Evolutionary conservation across 306 rosid species (phyloP).

Genomic region (Mimosa pudica): DNA sequence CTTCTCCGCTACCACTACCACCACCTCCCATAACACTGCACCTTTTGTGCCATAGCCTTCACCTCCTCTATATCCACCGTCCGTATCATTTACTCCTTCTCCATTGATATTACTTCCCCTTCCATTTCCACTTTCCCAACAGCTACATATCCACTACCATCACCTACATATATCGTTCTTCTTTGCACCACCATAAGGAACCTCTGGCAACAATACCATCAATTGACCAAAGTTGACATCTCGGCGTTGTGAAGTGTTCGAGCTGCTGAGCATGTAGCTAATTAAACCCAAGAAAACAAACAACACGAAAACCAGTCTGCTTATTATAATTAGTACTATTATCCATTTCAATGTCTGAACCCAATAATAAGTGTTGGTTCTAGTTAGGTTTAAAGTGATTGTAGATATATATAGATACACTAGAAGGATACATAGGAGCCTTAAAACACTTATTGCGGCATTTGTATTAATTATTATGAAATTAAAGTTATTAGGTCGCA

Average conservation of each 20-base stretch:
- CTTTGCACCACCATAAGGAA: conserved; percentile 28
- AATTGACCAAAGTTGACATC: conserved; percentile 19
- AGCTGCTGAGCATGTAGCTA: conserved; percentile 50
- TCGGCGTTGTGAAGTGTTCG: conserved; percentile 46
- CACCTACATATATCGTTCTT: conserved; percentile 15
- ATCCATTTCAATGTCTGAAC: conserved; percentile 8
- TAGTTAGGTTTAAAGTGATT: not conserved
- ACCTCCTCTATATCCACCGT: conserved; percentile 32
- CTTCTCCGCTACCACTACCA: conserved; percentile 29
- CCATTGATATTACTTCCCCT: too few species aligned
- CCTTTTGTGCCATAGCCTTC: not conserved
- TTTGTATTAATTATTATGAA: not conserved
- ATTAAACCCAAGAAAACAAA: conserved; percentile 37
- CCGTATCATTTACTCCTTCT: too few species aligned
- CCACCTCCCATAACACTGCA: conserved; percentile 2
- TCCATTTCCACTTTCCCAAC: too few species aligned
- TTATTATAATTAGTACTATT: conserved; percentile 35
- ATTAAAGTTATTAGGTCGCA: not conserved
- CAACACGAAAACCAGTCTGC: conserved; percentile 30
- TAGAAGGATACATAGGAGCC: not conserved
- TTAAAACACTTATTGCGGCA: conserved; percentile 18
- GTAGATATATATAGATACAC: conserved; percentile 36
- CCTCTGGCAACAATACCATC: conserved; percentile 35
- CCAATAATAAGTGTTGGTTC: conserved; percentile 4
- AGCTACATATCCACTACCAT: not conserved